These are phyloP conservation scores for Lolium perenne DNA, from an alignment of 176 grass and related monocot species.

Conservation along the genomic window DNA sequence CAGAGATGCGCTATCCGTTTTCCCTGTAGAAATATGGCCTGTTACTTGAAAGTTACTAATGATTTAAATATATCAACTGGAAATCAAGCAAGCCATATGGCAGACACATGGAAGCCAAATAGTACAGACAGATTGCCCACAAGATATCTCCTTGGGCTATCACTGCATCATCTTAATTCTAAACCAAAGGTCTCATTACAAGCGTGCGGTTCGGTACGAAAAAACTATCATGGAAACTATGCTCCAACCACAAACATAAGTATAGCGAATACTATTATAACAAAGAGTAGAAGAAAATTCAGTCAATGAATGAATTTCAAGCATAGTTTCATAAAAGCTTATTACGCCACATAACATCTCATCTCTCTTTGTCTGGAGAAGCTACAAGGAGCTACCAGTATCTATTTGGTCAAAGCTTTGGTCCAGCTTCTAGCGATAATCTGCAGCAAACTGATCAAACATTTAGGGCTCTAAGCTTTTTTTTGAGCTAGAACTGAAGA, in stretches of 20 bases:
- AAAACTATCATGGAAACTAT: neutral
- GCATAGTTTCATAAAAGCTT: neutral
- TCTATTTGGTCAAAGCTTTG: neutral
- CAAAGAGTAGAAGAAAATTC: neutral
- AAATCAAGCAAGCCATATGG: neutral
- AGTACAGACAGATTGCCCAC: neutral
- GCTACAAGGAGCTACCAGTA: neutral
- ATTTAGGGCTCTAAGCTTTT: neutral
- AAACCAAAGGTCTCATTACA: neutral
- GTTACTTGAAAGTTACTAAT: constrained; percentile 10
- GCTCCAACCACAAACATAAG: neutral
- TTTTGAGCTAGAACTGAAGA: neutral
- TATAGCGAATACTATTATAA: neutral
- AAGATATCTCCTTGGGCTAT: neutral
- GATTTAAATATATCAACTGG: neutral
- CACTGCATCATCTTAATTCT: neutral
- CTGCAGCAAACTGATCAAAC: neutral
- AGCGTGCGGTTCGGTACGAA: neutral
- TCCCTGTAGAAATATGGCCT: constrained; percentile 31
- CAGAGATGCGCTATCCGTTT: constrained; percentile 43
- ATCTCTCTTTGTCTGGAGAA: neutral
- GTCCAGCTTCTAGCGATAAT: neutral
- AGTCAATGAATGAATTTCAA: neutral
- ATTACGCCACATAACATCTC: neutral
- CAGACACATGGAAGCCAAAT: neutral